Percentiles rank a stretch among this genome's conserved stretches.
Conservation (phyloP, 2,329 filamentous ascomycete species). For the Elsinoe ampelina region DNA sequence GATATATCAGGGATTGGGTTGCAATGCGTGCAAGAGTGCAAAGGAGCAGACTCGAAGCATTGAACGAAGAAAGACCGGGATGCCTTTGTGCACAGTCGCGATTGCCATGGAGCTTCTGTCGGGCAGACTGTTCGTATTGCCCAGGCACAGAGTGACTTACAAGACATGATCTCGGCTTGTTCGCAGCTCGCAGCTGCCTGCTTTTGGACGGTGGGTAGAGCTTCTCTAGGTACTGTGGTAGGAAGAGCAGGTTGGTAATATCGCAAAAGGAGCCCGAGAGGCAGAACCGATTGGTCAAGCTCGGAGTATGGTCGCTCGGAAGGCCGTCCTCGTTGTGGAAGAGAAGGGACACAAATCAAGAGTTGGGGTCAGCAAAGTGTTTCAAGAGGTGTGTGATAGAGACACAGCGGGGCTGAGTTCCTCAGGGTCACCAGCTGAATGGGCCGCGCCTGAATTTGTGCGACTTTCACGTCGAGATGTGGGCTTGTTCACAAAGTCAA, state of each 20-base stretch:
- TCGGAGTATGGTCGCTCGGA: not conserved
- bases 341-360: not conserved
- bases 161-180: not conserved
- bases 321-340: not conserved
- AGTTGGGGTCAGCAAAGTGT: not conserved
- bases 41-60: too few relatives aligned
- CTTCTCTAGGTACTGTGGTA: not conserved
- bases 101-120: too few relatives aligned
- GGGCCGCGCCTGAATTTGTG: not conserved
- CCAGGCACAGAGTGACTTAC: not conserved
- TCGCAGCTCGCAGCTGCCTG: not conserved
- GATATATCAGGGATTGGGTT: not conserved
- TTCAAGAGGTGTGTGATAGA: conserved; percentile 1
- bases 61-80: too few relatives aligned
- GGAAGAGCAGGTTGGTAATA: too few relatives aligned
- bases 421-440: conserved; percentile 1
- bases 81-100: too few relatives aligned
- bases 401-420: conserved; percentile 2
- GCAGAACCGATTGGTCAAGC: too few relatives aligned
- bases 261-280: too few relatives aligned
- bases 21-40: not conserved
- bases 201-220: not conserved
- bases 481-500: not conserved
- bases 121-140: too few relatives aligned
- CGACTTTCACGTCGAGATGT: not conserved